Evolutionary conservation across 495 filamentous ascomycete genomes (phyloP), one percentile per base, ranked within the genome.

Genomic region (Podospora comata): DNA sequence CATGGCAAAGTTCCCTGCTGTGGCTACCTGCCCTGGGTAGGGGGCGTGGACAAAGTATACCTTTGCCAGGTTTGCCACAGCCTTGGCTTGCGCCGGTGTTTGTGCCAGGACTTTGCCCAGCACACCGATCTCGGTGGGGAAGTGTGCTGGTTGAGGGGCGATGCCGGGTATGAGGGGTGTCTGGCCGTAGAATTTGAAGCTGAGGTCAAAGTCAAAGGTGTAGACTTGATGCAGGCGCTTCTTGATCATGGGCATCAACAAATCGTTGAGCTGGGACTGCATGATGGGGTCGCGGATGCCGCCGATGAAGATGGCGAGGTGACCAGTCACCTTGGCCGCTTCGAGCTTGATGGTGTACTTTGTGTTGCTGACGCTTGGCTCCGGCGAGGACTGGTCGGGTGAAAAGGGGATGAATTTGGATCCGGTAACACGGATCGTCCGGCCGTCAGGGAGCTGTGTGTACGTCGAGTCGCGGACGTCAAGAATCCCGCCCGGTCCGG

Each of bases 291-390:
- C 84, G 18, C 75, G 69, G 48, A 84, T 67, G 30, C 76, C 76
- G 0, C 84, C 84, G 56, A 86, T 76, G 32, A 81, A 84, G 48
- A 82, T 75, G 0, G 78, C 76, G 30, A 78, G 78, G 67, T 81
- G 82, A 18, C 84, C 84, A 0, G 76, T 53, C 0, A 77, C 60
- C 16, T 67, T 67, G 0, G 75, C 83, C 0, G 71, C 82, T 70
- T 86, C 84, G 0, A 86, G 71, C 65, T 86, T 86, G 23, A 84
- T 69, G 56, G 75, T 73, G 65, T 85, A 85, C 20, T 54, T 23
- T 16, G 39, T 48, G 39, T 48, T 48, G 9, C 39, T 48, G 39
- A 48, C 39, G 13, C 39, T 48, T 3, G 39, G 39, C 15, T 48
- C 39, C 7, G 39, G 39, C 0, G 39, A 48, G 39, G 39, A 16